Evolutionary conservation across 2,329 filamentous ascomycete species (phyloP).

Genomic region (Gremmenia infestans): DNA sequence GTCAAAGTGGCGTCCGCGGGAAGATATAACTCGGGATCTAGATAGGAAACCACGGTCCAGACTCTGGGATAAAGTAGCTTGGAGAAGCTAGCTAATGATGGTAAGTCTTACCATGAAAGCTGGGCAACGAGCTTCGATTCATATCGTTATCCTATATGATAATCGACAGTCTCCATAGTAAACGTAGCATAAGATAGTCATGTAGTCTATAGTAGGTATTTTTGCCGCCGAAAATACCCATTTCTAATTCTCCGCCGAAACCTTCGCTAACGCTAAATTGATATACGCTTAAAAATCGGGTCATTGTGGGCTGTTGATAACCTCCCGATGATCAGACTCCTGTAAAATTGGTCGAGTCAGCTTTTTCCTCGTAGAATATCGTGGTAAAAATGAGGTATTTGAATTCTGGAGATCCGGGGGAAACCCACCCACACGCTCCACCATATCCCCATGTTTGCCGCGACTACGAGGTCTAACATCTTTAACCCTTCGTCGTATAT

Average conservation of each 20-base stretch:
- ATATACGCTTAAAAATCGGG: neutral
- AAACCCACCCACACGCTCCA: conserved; percentile 70
- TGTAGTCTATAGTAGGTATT: no score
- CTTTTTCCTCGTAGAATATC: neutral
- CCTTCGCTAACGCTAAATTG: neutral
- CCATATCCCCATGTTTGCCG: conserved; percentile 88
- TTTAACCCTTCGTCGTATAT: conserved; percentile 85
- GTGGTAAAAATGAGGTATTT: no score
- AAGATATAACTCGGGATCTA: no score
- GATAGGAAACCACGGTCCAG: no score
- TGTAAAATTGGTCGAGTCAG: neutral
- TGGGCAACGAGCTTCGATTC: no score
- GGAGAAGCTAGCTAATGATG: no score
- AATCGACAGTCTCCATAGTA: no score
- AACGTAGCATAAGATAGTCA: no score
- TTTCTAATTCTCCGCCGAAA: neutral
- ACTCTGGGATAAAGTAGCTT: no score
- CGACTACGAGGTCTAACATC: conserved; percentile 91
- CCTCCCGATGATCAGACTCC: neutral
- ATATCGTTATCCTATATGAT: no score
- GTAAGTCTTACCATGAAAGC: no score
- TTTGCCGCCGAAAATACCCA: neutral
- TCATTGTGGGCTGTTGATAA: neutral
- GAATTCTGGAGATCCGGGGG: neutral
- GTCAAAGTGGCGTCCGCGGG: no score